phyloP scores from a whole-genome alignment of 2,329 filamentous ascomycete species.

The Talaromyces sp. region DNA sequence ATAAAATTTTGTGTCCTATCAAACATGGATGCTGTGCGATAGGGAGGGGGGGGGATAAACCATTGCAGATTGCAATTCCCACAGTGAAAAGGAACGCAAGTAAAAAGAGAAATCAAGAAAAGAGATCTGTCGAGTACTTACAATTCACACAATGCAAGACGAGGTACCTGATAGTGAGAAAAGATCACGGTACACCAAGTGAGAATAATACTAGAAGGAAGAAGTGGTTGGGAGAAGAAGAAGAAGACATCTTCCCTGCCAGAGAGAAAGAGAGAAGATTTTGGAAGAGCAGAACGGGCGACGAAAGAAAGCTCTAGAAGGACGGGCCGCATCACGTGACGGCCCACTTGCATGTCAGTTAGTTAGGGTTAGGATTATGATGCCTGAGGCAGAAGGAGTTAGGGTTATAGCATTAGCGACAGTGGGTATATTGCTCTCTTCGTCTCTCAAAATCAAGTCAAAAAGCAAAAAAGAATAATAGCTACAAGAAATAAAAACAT shows the following conservation, averaged over 20 bases:
- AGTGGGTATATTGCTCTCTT: conserved; percentile 14
- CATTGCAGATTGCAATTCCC: neutral
- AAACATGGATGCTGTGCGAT: neutral
- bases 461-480: conserved; percentile 1
- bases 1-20: conserved; percentile 24
- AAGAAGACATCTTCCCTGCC: conserved; percentile 12
- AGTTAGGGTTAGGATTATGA: neutral
- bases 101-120: neutral
- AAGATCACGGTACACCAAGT: neutral
- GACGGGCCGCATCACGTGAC: conserved; percentile 7
- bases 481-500: conserved; percentile 7
- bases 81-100: neutral
- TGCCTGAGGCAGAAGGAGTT: neutral
- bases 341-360: neutral
- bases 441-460: neutral
- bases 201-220: neutral
- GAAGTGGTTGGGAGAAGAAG: conserved; percentile 8
- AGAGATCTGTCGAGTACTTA: conserved; percentile 2
- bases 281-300: conserved; percentile 17
- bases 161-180: neutral
- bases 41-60: neutral
- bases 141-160: neutral
- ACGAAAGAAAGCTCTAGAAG: conserved; percentile 37
- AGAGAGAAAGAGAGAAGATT: conserved; percentile 14
- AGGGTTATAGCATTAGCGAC: conserved; percentile 7